Conservation (phyloP, 768 basidiomycete genomes). For the Boletales sp. region DNA sequence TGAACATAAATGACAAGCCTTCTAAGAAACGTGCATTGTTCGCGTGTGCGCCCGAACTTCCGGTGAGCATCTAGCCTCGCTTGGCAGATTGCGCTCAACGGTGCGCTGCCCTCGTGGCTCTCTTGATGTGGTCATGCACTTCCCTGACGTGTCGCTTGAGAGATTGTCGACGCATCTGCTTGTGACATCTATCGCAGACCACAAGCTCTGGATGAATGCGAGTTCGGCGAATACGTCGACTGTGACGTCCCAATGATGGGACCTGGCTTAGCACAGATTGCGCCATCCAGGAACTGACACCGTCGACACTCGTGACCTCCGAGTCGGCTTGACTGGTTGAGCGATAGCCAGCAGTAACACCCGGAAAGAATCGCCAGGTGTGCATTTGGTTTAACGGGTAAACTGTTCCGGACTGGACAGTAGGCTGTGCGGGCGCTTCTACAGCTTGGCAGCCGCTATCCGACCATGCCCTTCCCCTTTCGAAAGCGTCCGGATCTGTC, state of each 20-base stretch:
- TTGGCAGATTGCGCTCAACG: neutral
- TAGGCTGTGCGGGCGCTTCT: conserved; percentile 8
- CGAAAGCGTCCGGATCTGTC: neutral
- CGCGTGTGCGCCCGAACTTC: neutral
- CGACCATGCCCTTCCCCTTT: neutral
- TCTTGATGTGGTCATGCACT: conserved; percentile 16
- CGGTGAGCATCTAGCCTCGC: neutral
- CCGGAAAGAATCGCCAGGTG: neutral
- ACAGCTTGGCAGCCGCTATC: conserved; percentile 20
- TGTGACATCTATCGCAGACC: conserved; percentile 9
- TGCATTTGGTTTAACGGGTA: neutral
- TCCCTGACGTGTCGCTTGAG: conserved; percentile 17
- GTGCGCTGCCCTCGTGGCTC: conserved; percentile 1
- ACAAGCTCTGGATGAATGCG: neutral
- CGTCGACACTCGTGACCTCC: neutral
- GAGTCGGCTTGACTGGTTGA: neutral
- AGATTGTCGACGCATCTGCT: conserved; percentile 15
- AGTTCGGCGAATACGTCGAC: neutral
- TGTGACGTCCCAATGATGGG: conserved; percentile 1
- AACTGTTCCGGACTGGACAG: neutral
- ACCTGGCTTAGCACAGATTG: conserved; percentile 3
- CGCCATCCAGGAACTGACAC: neutral
- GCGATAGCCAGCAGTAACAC: neutral
- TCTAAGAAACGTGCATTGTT: neutral
- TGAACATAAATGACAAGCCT: neutral